Evolutionary conservation across 2,329 filamentous ascomycete genomes (phyloP), one percentile per base, ranked within the genome.

Genomic region (Exophiala xenobiotica): DNA sequence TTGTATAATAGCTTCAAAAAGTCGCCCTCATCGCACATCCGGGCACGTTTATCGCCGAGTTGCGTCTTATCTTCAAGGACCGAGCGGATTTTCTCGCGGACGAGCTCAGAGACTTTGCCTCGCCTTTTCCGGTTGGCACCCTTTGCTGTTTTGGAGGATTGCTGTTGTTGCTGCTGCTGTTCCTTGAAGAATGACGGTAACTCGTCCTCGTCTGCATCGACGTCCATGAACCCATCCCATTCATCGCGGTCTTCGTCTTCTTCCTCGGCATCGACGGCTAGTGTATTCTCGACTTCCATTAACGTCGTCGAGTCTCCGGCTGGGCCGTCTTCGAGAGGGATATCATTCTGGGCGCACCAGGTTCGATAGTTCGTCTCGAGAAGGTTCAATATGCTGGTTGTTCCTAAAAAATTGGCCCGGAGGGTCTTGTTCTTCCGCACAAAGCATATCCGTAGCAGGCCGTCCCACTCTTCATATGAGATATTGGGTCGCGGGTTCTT

Each of bases 401-500:
- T 90, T 12, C 87, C 87, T 45, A 95, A 75, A 73, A 90, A 95
- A 55, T 83, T 86, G 4, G 89, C 86, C 31, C 90, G 79, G 47
- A 97, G 74, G 1, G 90, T 96, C 70, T 91, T 90, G 72, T 97
- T 97, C 74, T 95, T 93, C 61, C 93, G 78, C 46, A 87, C 84
- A 62, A 96, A 96, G 55, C 85, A 83, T 33, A 95, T 83, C 44
- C 89, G 78, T 56, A 97, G 71, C 66, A 97, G 77, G 7, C 92
- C 91, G 66, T 97, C 92, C 86, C 91, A 96, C 70, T 97, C 93
- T 46, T 95, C 90, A 71, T 92, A 97, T 67, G 84, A 88, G 58
- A 97, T 91, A 61, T 90, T 86, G 46, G 92, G 92, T 29, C 90
- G 76, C 8, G 90, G 90, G 29, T 81, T 79, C 74, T 96, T 95